Percentiles rank a stretch among this genome's conserved stretches.
Conservation (phyloP, 169 alveolate species). For the Cystoisospora suis region DNA sequence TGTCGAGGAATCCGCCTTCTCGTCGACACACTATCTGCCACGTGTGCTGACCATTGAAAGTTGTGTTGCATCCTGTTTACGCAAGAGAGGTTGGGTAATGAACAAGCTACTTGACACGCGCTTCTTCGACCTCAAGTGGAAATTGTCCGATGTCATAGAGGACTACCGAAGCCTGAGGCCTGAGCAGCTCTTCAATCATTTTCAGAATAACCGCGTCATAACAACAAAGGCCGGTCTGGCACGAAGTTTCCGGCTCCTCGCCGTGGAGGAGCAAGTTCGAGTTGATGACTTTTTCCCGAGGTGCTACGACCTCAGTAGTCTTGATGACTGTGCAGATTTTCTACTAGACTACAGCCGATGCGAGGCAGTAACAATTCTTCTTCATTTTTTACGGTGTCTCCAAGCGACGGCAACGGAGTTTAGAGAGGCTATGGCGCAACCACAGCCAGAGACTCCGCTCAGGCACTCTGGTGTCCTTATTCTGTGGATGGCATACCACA, state of each 20-base stretch:
- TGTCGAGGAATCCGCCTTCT: no score
- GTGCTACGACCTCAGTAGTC: conserved; percentile 32
- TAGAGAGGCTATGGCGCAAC: not conserved
- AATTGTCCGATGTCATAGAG: not conserved
- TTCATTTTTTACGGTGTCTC: conserved; percentile 8
- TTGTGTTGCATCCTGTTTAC: not conserved
- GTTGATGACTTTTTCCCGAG: conserved; percentile 37
- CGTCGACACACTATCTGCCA: no score
- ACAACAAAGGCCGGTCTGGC: conserved; percentile 54
- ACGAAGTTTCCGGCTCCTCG: conserved; percentile 29
- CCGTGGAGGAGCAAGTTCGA: conserved; percentile 24
- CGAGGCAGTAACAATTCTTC: conserved; percentile 37
- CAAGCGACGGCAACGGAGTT: conserved; percentile 4
- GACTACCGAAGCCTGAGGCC: conserved; percentile 25
- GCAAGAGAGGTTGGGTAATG: conserved; percentile 1
- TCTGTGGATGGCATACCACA: conserved; percentile 43
- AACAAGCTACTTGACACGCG: not conserved
- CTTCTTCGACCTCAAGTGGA: conserved; percentile 62
- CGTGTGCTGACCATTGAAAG: conserved; percentile 18
- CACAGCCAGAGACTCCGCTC: not conserved
- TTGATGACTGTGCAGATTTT: conserved; percentile 50
- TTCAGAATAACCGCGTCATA: conserved; percentile 28
- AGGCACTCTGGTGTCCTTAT: conserved; percentile 26
- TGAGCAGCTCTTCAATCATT: conserved; percentile 57
- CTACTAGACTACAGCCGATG: conserved; percentile 48